Evolutionary conservation across 2,329 filamentous ascomycete species (phyloP).

Genomic region (Diaporthe helianthi): DNA sequence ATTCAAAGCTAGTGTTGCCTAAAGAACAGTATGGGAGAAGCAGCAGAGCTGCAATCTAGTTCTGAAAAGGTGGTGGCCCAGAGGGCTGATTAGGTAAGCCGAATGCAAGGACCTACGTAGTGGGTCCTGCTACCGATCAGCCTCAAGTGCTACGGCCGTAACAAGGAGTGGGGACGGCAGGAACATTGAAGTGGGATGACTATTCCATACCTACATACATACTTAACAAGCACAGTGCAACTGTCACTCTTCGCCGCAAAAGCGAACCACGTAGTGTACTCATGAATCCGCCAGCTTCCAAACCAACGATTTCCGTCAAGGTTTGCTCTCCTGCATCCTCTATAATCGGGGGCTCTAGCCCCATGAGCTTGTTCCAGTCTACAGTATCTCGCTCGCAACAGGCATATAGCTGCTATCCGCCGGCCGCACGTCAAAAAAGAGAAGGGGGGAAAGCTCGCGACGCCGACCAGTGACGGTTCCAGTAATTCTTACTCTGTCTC

Average conservation of each 20-base stretch:
- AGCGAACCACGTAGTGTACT: neutral
- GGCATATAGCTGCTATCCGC: neutral
- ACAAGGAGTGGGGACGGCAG: no score
- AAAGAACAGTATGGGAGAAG: no score
- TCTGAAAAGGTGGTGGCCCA: no score
- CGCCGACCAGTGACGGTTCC: neutral
- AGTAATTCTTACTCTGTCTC: neutral
- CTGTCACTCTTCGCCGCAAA: neutral
- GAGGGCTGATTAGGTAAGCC: no score
- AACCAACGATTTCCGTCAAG: neutral
- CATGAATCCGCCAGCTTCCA: neutral
- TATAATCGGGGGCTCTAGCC: constrained; percentile 4
- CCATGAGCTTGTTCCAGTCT: neutral
- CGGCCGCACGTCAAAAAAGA: neutral
- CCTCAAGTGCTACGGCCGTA: no score
- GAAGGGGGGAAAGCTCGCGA: neutral
- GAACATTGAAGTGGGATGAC: constrained; percentile 29
- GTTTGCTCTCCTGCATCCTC: neutral
- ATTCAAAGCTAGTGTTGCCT: no score
- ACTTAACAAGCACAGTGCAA: no score
- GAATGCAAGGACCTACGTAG: no score
- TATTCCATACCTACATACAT: constrained; percentile 5
- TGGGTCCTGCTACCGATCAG: no score
- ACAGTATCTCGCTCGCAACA: neutral
- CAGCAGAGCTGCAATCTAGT: no score